These are phyloP conservation scores for Diaporthe caulivora DNA, from an alignment of 2,329 filamentous ascomycete genomes.

Conservation along the genomic window DNA sequence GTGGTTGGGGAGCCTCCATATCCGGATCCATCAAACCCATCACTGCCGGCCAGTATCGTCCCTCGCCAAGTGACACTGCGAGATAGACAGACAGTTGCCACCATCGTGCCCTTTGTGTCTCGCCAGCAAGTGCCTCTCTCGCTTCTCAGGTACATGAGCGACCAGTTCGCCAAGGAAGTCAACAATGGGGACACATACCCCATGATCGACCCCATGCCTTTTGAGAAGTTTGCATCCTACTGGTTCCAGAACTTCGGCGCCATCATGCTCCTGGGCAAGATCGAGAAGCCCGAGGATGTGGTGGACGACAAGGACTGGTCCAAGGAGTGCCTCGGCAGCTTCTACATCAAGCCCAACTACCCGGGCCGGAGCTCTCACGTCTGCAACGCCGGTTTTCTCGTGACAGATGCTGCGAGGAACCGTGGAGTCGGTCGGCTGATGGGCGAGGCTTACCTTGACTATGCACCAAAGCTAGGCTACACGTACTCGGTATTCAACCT, in stretches of 20 bases:
- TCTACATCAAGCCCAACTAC: conserved; percentile 96
- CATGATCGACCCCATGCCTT: conserved; percentile 81
- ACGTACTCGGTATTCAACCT: conserved; percentile 95
- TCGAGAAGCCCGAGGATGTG: conserved; percentile 72
- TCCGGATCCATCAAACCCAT: conserved; percentile 70
- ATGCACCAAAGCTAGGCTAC: conserved; percentile 85
- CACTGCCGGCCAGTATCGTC: conserved; percentile 76
- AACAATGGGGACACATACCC: conserved; percentile 93
- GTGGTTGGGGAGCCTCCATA: conserved; percentile 75
- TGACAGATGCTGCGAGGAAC: conserved; percentile 79
- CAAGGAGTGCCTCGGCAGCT: conserved; percentile 86
- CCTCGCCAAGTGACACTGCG: conserved; percentile 85
- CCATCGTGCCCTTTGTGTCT: conserved; percentile 85
- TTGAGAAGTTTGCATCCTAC: conserved; percentile 82
- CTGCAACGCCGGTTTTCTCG: conserved; percentile 86
- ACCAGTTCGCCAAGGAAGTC: conserved; percentile 90
- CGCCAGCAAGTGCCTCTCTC: conserved; percentile 80
- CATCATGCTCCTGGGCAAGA: conserved; percentile 86
- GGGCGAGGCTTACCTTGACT: conserved; percentile 82
- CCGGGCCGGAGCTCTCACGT: conserved; percentile 91
- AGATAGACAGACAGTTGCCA: conserved; percentile 86
- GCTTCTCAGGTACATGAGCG: conserved; percentile 81
- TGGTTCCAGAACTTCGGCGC: conserved; percentile 94
- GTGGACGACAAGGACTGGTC: conserved; percentile 78
- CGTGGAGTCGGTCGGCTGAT: conserved; percentile 81